These are phyloP conservation scores for Poa annua DNA, from an alignment of 176 grass and related monocot genomes.

Conservation along the genomic window DNA sequence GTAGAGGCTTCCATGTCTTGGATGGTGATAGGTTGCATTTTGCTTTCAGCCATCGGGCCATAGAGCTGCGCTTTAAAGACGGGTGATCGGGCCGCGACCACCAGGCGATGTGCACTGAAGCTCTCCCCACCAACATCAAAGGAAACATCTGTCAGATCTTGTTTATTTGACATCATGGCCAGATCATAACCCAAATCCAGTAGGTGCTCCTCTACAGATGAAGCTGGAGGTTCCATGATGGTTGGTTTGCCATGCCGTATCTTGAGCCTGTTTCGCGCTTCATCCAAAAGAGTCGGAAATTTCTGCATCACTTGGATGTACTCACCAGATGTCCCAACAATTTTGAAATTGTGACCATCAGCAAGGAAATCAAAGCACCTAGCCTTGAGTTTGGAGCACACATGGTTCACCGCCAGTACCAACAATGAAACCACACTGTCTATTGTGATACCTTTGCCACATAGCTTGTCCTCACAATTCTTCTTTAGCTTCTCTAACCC, in stretches of 20 bases:
- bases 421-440: not conserved
- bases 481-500: not conserved
- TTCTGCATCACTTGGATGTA: conserved; percentile 28
- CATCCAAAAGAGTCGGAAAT: not conserved
- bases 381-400: conserved; percentile 8
- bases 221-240: not conserved
- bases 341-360: not conserved
- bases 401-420: not conserved
- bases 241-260: not conserved
- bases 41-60: not conserved
- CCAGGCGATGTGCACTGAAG: not conserved
- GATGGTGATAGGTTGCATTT: not conserved
- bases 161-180: not conserved
- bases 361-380: conserved; percentile 44
- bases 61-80: not conserved
- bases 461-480: conserved; percentile 25
- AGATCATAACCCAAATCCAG: not conserved
- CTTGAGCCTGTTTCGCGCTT: conserved; percentile 25
- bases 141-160: not conserved
- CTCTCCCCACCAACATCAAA: not conserved
- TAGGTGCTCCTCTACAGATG: not conserved
- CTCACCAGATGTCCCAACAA: not conserved
- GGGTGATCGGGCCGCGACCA: not conserved
- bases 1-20: not conserved
- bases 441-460: not conserved